phyloP scores from a whole-genome alignment of 768 basidiomycete genomes.

The Suillus clintonianus region DNA sequence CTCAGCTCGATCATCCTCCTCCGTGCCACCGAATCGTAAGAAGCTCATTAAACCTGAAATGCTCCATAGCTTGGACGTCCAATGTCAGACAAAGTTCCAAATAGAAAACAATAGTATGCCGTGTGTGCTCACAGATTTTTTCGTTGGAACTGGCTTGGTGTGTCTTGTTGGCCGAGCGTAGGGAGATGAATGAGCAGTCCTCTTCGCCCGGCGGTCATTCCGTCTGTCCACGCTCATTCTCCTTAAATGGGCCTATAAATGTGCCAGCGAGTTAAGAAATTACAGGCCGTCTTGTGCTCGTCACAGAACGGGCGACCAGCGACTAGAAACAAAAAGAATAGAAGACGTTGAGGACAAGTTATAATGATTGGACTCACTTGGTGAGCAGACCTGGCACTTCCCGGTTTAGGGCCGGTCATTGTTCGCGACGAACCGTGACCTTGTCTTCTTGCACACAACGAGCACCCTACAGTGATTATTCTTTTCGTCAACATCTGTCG shows the following conservation, averaged over 20 bases:
- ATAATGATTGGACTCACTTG: slow-evolving; percentile 6
- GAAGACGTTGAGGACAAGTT: slow-evolving; percentile 20
- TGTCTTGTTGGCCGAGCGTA: slow-evolving; percentile 47
- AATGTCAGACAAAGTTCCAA: slow-evolving; percentile 11
- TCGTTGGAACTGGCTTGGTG: slow-evolving; percentile 25
- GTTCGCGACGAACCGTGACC: slow-evolving; percentile 11
- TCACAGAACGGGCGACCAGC: slow-evolving; percentile 6
- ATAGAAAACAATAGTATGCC: neutral
- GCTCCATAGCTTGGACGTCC: slow-evolving; percentile 45
- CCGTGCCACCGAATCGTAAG: slow-evolving; percentile 41
- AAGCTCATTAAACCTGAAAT: slow-evolving; percentile 50
- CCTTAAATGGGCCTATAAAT: slow-evolving; percentile 10
- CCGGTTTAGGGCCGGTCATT: slow-evolving; percentile 34
- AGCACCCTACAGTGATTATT: neutral
- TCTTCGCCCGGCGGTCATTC: slow-evolving; percentile 40
- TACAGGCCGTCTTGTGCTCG: slow-evolving; percentile 4
- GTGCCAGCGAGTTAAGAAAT: slow-evolving; percentile 3
- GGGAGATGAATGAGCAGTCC: slow-evolving; percentile 48
- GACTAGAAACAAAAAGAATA: slow-evolving; percentile 1
- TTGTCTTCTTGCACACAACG: neutral
- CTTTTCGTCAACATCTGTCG: slow-evolving; percentile 5
- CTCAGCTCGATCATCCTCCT: slow-evolving; percentile 24
- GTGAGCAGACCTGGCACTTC: slow-evolving; percentile 17
- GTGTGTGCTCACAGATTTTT: slow-evolving; percentile 49
- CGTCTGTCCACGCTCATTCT: slow-evolving; percentile 62